Evolutionary conservation across 2,329 filamentous ascomycete species (phyloP), one percentile per base, ranked within the genome.

Genomic region (Exophiala lecanii-corni): DNA sequence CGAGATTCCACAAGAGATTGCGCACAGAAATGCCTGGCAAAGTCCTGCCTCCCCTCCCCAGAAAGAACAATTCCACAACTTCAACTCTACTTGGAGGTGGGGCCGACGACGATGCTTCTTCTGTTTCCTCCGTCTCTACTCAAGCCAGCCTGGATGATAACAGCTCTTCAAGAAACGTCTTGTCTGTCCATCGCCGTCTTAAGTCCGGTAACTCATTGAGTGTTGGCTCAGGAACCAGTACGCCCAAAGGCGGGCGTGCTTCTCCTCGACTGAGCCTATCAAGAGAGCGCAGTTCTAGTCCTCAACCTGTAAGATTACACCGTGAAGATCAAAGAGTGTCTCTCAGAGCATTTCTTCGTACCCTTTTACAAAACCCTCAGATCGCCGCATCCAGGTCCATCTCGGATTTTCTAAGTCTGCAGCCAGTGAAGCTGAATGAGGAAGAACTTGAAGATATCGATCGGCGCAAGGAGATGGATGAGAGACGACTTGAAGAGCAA

Each of bases 321-420:
- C 79, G 92, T 30, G 92, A 98, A 68, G 84, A 81, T 54, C 92
- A 97, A 65, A 79, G 92, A 54, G 85, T 97, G 13, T 97, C 91
- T 2, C 72, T 98, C 3, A 79, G 92, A 41, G 89, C 92, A 1
- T 97, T 92, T 62, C 68, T 98, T n/a, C 79, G 92, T 31, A 87
- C 83, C 15, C 73, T 97, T 9, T 68, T 98, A 18, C 80, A 91
- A 35, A 94, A 95, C 56, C 80, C 84, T 23, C 84, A 89, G 50
- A 81, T 94, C 48, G 86, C 89, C 25, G 78, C 81, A 45, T 94
- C 89, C 1, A 85, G 82, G 59, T 82, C 89, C 1, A 85, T 98
- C 68, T 70, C 81, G 41, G 85, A 94, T 1, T 98, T 98, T 56
- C 67, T 98, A 21, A 86, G 81, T 1, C 70, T 71, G 1, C 71